Percentiles rank a stretch among this genome's conserved stretches.
These are phyloP conservation scores for Favolaschia claudopus DNA, from an alignment of 768 basidiomycete species.

Conservation along the genomic window DNA sequence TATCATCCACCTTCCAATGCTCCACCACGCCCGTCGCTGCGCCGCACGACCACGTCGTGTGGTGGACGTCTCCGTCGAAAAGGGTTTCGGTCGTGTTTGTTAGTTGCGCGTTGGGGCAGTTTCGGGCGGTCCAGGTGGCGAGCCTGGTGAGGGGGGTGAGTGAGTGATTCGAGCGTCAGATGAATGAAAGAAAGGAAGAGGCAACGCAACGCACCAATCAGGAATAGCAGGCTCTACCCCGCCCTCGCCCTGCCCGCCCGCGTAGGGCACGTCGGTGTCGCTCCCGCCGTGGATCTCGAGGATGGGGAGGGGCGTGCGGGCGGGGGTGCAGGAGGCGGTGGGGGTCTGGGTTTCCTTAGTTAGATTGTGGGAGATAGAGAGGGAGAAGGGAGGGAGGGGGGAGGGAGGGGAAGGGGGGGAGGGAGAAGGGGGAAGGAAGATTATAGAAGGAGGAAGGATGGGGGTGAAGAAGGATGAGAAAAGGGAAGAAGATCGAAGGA, in stretches of 20 bases:
- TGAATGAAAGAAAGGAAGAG: no score
- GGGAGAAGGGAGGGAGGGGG: no score
- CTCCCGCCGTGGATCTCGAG: constrained; percentile 22
- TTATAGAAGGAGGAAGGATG: no score
- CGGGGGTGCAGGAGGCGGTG: constrained; percentile 15
- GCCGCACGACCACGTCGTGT: constrained; percentile 1
- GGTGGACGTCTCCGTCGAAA: constrained; percentile 16
- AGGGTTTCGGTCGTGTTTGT: neutral
- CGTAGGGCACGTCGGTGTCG: constrained; percentile 14
- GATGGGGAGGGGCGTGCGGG: constrained; percentile 10
- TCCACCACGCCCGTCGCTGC: constrained; percentile 9
- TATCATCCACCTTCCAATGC: constrained; percentile 23
- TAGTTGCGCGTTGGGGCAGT: neutral
- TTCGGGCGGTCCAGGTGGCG: no score
- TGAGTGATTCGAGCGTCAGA: no score
- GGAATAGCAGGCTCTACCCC: constrained; percentile 16
- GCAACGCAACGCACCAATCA: constrained; percentile 22
- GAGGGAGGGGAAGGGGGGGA: no score
- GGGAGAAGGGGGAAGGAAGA: no score
- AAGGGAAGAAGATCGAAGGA: no score
- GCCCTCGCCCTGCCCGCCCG: constrained; percentile 16
- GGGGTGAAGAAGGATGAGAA: no score
- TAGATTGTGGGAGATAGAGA: no score
- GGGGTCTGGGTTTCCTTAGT: no score
- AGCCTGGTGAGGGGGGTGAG: no score